Base-by-base conservation (phyloP, 2,329 filamentous ascomycete genomes). In the Botryosphaeria agaves region DNA sequence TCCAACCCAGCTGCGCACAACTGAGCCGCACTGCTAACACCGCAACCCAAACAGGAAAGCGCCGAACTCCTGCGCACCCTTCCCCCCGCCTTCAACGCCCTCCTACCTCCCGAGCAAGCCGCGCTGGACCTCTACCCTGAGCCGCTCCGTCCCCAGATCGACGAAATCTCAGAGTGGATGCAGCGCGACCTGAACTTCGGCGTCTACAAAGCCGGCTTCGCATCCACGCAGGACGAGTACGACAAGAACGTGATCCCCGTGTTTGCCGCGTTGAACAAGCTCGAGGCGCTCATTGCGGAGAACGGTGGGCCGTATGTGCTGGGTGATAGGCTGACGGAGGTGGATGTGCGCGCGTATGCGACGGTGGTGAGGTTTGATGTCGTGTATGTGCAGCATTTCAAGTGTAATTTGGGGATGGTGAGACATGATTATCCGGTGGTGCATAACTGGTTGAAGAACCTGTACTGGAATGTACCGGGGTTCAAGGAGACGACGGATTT, bases 361-460 rank as follows among this genome's bases (percentile, higher is more conserved):
- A 74, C 69, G 0, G 38, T 72, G 9, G 55, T 75, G n/a, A 56
- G 71, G 3, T 66, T 18, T 21, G 19, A 32, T 16, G 12, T 59
- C 3, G 62, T 70, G 3, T 76, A 76, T 42, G 67, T 70, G 8
- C 69, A 75, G 53, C 70, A 75, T 47, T 76, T 76, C 55, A 76
- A 75, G 51, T 71, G 67, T 41, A 75, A 76, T 44, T 46, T 76
- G 18, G 67, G 69, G 3, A 72, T 56, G 7, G 62, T 76, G 25
- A 52, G 72, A 5, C 62, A 68, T 41, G 60, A 68, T 33, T 76
- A 76, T 39, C 71, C 71, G 1, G 57, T 66, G 7, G 41, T 75
- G 32, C 58, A 71, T 43, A 68, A 71, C 37, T 76, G 69, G 67
- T 38, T 76, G 38, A 69, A 62, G 48, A 57, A 58, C 19, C 42